Percentiles rank a stretch among this genome's conserved stretches.
Conservation (phyloP, 2,329 filamentous ascomycete genomes). For the Aspergillus nomiae region DNA sequence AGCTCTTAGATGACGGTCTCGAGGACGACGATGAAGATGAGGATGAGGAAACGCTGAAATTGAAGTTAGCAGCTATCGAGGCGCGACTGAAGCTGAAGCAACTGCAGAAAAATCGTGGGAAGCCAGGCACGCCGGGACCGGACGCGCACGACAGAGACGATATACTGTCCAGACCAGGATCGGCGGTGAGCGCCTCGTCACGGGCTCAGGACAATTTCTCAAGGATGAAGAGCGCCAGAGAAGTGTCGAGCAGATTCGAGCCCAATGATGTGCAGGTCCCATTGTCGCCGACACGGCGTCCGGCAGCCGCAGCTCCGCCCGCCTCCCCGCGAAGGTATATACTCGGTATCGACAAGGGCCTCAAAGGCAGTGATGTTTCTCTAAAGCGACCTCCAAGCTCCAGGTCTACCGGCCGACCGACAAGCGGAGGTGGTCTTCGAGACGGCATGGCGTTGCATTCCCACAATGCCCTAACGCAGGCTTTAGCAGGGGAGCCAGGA, state of each 20-base stretch:
- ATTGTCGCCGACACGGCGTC: constrained; percentile 65
- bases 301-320: constrained; percentile 52
- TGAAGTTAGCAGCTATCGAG: constrained; percentile 86
- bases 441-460: constrained; percentile 28
- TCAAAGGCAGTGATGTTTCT: constrained; percentile 79
- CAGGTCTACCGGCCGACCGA: constrained; percentile 30
- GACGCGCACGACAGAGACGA: constrained; percentile 25
- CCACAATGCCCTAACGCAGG: constrained; percentile 25
- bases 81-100: constrained; percentile 85
- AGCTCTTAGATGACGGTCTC: constrained; percentile 33
- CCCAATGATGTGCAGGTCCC: constrained; percentile 68
- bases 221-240: constrained; percentile 18
- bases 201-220: constrained; percentile 20
- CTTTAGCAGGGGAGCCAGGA: constrained; percentile 26
- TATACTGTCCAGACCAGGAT: constrained; percentile 23
- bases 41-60: constrained; percentile 76
- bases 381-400: constrained; percentile 66
- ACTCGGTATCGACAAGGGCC: constrained; percentile 86
- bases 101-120: constrained; percentile 62
- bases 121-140: constrained; percentile 24
- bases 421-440: constrained; percentile 31
- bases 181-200: constrained; percentile 27
- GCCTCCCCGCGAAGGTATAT: constrained; percentile 78
- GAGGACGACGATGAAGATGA: constrained; percentile 64
- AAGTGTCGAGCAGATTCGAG: constrained; percentile 18